These are phyloP conservation scores for Cutaneotrichosporon dermatis DNA, from an alignment of 1,284 basidiomycete species.

Conservation along the genomic window DNA sequence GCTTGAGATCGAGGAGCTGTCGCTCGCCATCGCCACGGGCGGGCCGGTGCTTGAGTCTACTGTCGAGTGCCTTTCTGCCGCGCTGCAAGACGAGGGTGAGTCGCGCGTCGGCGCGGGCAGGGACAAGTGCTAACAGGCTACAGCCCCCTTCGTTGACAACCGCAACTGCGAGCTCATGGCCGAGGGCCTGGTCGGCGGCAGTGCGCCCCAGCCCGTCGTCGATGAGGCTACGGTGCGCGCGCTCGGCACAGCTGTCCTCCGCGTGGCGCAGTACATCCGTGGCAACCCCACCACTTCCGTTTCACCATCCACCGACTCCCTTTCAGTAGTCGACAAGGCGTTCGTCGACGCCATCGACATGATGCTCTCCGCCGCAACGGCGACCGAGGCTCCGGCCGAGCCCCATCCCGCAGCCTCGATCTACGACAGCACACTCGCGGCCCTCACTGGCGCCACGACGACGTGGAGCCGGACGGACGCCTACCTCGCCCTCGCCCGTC, in stretches of 20 bases:
- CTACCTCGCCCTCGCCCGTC: slow-evolving; percentile 4
- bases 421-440: neutral
- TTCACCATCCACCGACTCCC: neutral
- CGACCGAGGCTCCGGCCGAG: neutral
- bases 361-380: slow-evolving; percentile 4
- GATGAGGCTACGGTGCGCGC: slow-evolving; percentile 7
- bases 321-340: slow-evolving; percentile 4
- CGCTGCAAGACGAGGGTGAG: neutral
- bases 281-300: slow-evolving; percentile 1
- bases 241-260: slow-evolving; percentile 1
- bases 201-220: slow-evolving; percentile 1
- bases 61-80: neutral
- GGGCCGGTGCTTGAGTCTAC: slow-evolving; percentile 1
- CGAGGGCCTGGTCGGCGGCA: neutral
- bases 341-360: slow-evolving; percentile 3
- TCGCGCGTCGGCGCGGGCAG: no score
- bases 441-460: neutral
- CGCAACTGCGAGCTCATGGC: slow-evolving; percentile 15
- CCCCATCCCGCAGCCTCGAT: neutral
- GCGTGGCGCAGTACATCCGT: slow-evolving; percentile 3
- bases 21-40: slow-evolving; percentile 13
- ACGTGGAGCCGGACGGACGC: slow-evolving; percentile 3
- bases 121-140: neutral
- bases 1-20: slow-evolving; percentile 26
- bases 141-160: slow-evolving; percentile 16